A percentile compares a stretch with the other conserved stretches of the same genome.
These are phyloP conservation scores for Annulohypoxylon bovei DNA, from an alignment of 495 filamentous ascomycete genomes.

Conservation along the genomic window DNA sequence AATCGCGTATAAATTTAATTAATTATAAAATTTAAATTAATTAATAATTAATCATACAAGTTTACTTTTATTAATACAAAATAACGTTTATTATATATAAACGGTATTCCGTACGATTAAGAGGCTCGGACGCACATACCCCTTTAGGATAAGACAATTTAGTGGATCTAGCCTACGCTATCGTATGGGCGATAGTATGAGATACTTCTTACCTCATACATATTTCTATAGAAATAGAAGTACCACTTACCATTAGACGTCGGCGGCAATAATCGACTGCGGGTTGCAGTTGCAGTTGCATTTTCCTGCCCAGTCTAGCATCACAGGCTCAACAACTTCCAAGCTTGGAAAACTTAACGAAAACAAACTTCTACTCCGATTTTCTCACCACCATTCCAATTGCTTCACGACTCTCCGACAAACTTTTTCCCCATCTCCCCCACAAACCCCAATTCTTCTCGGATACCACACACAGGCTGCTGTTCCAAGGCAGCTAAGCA, in stretches of 20 bases:
- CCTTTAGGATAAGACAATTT: slow-evolving; percentile 29
- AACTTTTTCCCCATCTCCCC: not conserved
- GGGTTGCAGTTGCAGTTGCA: slow-evolving; percentile 26
- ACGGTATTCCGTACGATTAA: too few relatives aligned
- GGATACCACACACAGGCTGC: not conserved
- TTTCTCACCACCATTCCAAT: slow-evolving; percentile 20
- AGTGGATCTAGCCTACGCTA: slow-evolving; percentile 11
- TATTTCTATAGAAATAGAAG: not conserved
- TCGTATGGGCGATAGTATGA: not conserved
- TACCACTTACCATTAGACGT: slow-evolving; percentile 21
- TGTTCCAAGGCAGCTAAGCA: not conserved
- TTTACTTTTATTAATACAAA: too few relatives aligned
- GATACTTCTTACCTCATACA: slow-evolving; percentile 5
- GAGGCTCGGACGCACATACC: too few relatives aligned
- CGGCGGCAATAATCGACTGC: slow-evolving; percentile 37
- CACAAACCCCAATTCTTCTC: slow-evolving; percentile 3
- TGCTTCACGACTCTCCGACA: not conserved
- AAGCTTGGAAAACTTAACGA: not conserved
- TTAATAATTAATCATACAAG: too few relatives aligned
- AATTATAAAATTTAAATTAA: too few relatives aligned
- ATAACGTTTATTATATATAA: too few relatives aligned
- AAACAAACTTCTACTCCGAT: slow-evolving; percentile 4
- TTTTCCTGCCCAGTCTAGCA: slow-evolving; percentile 31
- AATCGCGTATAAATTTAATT: too few relatives aligned
- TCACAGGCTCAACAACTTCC: slow-evolving; percentile 32